A percentile compares a stretch with the other conserved stretches of the same genome.
Evolutionary conservation across 176 grass and related monocot species (phyloP).

Genomic region (Carex cristatella): DNA sequence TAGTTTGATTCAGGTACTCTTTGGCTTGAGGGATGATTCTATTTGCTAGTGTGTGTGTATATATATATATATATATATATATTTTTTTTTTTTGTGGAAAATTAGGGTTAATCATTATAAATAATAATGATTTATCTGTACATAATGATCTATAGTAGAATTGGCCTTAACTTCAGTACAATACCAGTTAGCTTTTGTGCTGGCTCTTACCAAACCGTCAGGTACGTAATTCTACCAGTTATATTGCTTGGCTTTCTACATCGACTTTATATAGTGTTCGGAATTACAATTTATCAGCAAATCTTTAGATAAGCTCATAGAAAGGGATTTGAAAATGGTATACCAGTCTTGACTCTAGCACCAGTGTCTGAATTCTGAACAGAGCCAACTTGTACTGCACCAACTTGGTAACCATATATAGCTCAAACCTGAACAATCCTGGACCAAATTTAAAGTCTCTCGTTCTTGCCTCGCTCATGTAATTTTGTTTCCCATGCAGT

Average conservation of each 20-base stretch:
- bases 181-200: not conserved
- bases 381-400: not conserved
- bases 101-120: not conserved
- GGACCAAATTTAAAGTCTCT: not conserved
- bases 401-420: not conserved
- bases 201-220: not conserved
- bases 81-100: not conserved
- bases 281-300: not conserved
- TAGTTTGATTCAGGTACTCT: conserved; percentile 78
- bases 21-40: not conserved
- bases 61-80: not conserved
- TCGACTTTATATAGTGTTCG: not conserved
- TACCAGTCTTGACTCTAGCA: not conserved
- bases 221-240: not conserved
- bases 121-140: not conserved
- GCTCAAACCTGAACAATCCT: not conserved
- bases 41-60: not conserved
- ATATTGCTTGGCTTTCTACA: not conserved
- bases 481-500: conserved; percentile 32
- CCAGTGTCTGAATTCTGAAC: not conserved
- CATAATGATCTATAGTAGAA: not conserved
- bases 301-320: not conserved
- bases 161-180: not conserved
- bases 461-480: not conserved
- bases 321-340: not conserved